Evolutionary conservation across 495 filamentous ascomycete species (phyloP).

Genomic region (Aspergillus wentii): DNA sequence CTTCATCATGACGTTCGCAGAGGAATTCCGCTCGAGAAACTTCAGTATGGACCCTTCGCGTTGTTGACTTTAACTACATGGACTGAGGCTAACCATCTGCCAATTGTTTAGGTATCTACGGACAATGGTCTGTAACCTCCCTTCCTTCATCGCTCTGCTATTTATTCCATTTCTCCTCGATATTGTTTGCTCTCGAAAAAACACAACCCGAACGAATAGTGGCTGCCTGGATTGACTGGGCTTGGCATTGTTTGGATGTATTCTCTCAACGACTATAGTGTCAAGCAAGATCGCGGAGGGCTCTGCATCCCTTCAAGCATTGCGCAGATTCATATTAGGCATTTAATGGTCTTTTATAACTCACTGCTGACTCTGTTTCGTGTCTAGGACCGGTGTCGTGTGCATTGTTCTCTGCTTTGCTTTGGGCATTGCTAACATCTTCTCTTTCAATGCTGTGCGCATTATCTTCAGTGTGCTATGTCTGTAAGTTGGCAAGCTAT

Average conservation of each 20-base stretch:
- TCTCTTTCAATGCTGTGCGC: constrained; percentile 57
- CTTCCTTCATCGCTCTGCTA: constrained; percentile 1
- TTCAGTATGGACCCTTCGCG: constrained; percentile 70
- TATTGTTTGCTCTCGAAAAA: neutral
- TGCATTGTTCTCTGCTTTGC: constrained; percentile 95
- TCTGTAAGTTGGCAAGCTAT: constrained; percentile 57
- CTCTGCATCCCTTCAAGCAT: too few relatives aligned
- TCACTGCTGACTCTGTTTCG: constrained; percentile 5
- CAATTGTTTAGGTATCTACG: constrained; percentile 80
- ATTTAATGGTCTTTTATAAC: too few relatives aligned
- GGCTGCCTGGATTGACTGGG: constrained; percentile 19
- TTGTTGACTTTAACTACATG: constrained; percentile 15
- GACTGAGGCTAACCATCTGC: constrained; percentile 26
- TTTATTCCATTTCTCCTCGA: constrained; percentile 1
- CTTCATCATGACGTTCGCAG: constrained; percentile 45
- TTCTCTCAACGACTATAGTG: neutral
- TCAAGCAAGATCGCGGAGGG: too few relatives aligned
- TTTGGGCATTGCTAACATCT: constrained; percentile 88
- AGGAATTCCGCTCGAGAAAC: constrained; percentile 91
- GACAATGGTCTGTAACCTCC: constrained; percentile 82
- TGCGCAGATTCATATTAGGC: too few relatives aligned
- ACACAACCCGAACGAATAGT: constrained; percentile 4
- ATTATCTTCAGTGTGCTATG: constrained; percentile 81
- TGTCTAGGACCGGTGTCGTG: constrained; percentile 83
- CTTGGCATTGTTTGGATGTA: constrained; percentile 14